Evolutionary conservation across 352 stramenopile genomes (phyloP), one percentile per base, ranked within the genome.

Genomic region (Phytopythium delawarense): DNA sequence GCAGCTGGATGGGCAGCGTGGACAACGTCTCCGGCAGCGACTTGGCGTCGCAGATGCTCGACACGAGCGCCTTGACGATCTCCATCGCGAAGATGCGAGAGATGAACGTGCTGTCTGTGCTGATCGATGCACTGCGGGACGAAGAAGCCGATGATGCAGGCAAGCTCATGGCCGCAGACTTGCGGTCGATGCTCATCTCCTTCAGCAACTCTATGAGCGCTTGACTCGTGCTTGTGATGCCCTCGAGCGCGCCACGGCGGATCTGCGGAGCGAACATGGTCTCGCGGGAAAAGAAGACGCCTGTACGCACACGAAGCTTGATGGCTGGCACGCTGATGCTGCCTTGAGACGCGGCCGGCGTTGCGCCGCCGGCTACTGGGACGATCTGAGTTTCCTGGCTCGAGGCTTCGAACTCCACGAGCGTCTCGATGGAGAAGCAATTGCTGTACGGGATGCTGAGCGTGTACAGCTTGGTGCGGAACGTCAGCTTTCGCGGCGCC

Each of bases 371-470:
- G 54, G 8, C 55, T 15, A 34, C 54, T 7, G 45, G 20, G 9
- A 70, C 55, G 53, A 59, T 59, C 34, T 48, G 32, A 0, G 37
- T 53, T 13, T 75, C 69, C 5, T 57, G 59, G 13, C 65, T 68
- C 6, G 66, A 57, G 46, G 85, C 70, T 35, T 82, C 64, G 9
- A 79, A 62, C 50, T 89, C 78, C 28, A 88, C 67, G 20, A 85
- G 56, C 7, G 74, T 75, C 62, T 89, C 80, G 37, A 87, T 70
- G 2, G 80, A 89, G 39, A 87, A 86, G 45, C 74, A 81, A 57
- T 89, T 88, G 67, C 76, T 87, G 51, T 77, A 80, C 0, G 78
- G 80, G 28, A 87, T 79, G 48, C 78, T 84, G 42, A 88, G 73
- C 8, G 74, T 83, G 65, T 83, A 89, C 15, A 87, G 70, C 71